These are phyloP conservation scores for Triticum timopheevii DNA, from an alignment of 176 grass and related monocot genomes.

Conservation along the genomic window DNA sequence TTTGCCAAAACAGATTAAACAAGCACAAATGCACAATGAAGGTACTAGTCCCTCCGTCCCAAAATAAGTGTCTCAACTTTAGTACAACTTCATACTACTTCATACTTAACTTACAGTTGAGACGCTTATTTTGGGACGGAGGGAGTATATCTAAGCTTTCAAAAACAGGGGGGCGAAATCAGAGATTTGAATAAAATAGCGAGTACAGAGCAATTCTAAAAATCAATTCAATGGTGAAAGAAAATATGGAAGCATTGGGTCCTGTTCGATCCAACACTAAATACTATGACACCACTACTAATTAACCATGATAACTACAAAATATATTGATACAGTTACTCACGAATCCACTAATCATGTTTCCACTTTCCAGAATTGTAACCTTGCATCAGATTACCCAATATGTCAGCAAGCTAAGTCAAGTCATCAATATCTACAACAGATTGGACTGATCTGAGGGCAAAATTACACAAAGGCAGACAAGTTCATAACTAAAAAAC, in stretches of 20 bases:
- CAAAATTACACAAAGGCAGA: not conserved
- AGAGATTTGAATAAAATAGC: not conserved
- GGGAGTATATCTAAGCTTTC: not conserved
- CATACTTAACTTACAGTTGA: too few relatives aligned
- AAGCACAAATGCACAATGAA: not conserved
- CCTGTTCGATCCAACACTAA: not conserved
- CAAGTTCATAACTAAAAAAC: not conserved
- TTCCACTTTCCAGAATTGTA: not conserved
- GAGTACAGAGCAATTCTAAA: too few relatives aligned
- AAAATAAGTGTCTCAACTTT: too few relatives aligned
- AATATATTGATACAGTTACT: not conserved
- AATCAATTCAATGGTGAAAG: not conserved
- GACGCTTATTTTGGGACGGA: too few relatives aligned
- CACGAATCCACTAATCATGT: not conserved
- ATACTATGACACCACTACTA: not conserved
- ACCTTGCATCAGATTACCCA: not conserved
- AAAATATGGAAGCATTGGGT: not conserved
- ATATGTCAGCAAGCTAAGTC: not conserved
- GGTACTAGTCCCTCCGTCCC: not conserved
- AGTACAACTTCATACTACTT: too few relatives aligned
- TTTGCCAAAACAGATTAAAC: not conserved
- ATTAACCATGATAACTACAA: not conserved
- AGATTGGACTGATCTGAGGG: not conserved
- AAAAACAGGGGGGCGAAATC: not conserved
- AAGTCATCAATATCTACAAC: not conserved